Conservation (phyloP, 2,329 filamentous ascomycete species). For the Aspergillus sp. region DNA sequence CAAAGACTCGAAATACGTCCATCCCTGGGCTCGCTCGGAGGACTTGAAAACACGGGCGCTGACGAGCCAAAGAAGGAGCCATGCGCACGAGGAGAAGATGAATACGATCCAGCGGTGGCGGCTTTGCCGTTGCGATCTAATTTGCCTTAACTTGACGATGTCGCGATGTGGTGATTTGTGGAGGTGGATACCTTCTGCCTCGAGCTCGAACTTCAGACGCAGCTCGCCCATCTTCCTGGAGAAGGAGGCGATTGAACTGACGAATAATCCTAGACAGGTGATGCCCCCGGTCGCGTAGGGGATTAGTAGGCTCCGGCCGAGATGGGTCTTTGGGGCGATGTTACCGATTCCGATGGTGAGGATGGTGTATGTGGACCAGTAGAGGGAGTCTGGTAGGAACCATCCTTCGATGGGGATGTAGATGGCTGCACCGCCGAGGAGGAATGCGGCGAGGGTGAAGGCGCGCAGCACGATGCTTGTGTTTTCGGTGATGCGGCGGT, state of each 20-base stretch:
- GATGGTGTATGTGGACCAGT: constrained; percentile 59
- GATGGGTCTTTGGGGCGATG: constrained; percentile 51
- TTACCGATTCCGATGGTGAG: constrained; percentile 58
- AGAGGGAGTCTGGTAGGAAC: constrained; percentile 51
- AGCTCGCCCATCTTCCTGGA: background rate
- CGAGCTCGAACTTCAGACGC: background rate
- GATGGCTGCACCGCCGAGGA: constrained; percentile 7
- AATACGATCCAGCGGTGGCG: constrained; percentile 34
- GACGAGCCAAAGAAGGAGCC: constrained; percentile 46
- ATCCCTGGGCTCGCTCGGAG: constrained; percentile 49
- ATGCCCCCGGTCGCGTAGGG: constrained; percentile 59
- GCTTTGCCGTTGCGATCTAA: background rate
- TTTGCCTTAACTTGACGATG: background rate
- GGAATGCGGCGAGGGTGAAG: background rate
- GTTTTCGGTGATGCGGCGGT: background rate
- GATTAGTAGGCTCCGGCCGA: constrained; percentile 54
- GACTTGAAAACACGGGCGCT: constrained; percentile 54
- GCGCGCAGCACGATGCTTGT: constrained; percentile 3
- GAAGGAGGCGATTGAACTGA: constrained; percentile 51
- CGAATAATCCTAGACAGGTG: constrained; percentile 56
- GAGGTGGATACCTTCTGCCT: background rate
- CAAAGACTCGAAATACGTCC: constrained; percentile 55
- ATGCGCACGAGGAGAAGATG: constrained; percentile 40
- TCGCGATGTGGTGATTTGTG: background rate
- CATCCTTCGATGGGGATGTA: constrained; percentile 10